Evolutionary conservation across 1,284 basidiomycete species (phyloP).

Genomic region (Inonotus hispidus): DNA sequence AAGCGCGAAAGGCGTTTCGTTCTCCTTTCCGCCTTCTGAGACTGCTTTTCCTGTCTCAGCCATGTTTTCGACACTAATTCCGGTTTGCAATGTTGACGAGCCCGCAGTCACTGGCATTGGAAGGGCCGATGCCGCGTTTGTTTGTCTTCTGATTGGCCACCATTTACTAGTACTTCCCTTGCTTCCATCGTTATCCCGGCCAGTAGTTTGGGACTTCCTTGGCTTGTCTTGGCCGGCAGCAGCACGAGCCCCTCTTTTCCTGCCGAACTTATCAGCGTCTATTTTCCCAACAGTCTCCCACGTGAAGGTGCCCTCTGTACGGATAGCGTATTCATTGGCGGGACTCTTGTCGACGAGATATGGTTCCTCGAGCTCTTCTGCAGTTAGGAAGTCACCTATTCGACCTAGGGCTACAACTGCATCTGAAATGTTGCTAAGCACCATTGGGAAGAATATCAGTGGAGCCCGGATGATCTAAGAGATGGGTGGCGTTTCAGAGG

Average conservation of each 20-base stretch:
- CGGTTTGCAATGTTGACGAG: background rate
- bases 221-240: slow-evolving; percentile 4
- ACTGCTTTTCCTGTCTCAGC: slow-evolving; percentile 35
- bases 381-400: slow-evolving; percentile 52
- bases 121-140: background rate
- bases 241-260: slow-evolving; percentile 11
- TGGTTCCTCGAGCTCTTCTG: slow-evolving; percentile 57
- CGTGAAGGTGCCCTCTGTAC: slow-evolving; percentile 59
- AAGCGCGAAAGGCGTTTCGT: slow-evolving; percentile 59
- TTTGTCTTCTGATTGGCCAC: slow-evolving; percentile 1
- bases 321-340: slow-evolving; percentile 41
- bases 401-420: slow-evolving; percentile 59
- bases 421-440: slow-evolving; percentile 47
- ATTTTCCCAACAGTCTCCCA: slow-evolving; percentile 53
- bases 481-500: background rate
- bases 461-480: slow-evolving; percentile 51
- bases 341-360: slow-evolving; percentile 39
- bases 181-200: background rate
- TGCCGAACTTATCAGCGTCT: slow-evolving; percentile 24
- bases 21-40: slow-evolving; percentile 22
- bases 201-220: slow-evolving; percentile 2
- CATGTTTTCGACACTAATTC: background rate
- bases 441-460: slow-evolving; percentile 47
- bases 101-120: background rate
- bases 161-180: slow-evolving; percentile 1